Conservation (phyloP, 2,329 filamentous ascomycete species). For the Diaporthe destruens region DNA sequence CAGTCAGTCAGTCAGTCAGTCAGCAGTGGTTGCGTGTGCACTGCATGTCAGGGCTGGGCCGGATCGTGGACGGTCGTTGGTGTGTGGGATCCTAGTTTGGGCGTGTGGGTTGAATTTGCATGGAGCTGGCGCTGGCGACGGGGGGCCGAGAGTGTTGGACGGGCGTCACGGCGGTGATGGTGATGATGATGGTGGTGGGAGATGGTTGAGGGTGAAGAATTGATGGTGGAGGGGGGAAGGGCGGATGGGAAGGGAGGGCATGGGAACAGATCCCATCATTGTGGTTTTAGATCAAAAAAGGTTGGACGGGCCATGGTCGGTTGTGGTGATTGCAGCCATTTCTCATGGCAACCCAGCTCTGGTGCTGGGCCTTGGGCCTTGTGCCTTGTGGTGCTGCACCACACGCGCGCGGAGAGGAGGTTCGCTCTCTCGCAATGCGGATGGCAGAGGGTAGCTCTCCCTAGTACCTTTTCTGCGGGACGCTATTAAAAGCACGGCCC, state of each 20-base stretch:
- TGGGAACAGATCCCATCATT: conserved; percentile 40
- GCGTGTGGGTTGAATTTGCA: conserved; percentile 31
- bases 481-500: conserved; percentile 36
- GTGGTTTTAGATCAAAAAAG: conserved; percentile 37
- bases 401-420: conserved; percentile 27
- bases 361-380: conserved; percentile 37
- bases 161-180: conserved; percentile 4
- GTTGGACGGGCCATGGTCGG: conserved; percentile 36
- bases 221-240: conserved; percentile 39
- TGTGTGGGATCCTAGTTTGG: conserved; percentile 29
- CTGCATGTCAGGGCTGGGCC: conserved; percentile 18
- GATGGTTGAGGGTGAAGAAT: conserved; percentile 39
- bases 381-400: conserved; percentile 32
- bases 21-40: conserved; percentile 33
- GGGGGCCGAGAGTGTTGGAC: conserved; percentile 40
- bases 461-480: conserved; percentile 17
- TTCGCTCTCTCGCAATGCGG: conserved; percentile 28
- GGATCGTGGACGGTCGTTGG: conserved; percentile 28
- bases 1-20: conserved; percentile 3
- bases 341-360: conserved; percentile 38
- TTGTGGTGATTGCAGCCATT: conserved; percentile 39
- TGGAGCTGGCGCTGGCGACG: conserved; percentile 38
- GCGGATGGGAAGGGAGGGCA: conserved; percentile 37
- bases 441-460: conserved; percentile 23
- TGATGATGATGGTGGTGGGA: conserved; percentile 42